phyloP scores from a whole-genome alignment of 2,329 filamentous ascomycete genomes.

The Arthrobotrys pseudoclavata region DNA sequence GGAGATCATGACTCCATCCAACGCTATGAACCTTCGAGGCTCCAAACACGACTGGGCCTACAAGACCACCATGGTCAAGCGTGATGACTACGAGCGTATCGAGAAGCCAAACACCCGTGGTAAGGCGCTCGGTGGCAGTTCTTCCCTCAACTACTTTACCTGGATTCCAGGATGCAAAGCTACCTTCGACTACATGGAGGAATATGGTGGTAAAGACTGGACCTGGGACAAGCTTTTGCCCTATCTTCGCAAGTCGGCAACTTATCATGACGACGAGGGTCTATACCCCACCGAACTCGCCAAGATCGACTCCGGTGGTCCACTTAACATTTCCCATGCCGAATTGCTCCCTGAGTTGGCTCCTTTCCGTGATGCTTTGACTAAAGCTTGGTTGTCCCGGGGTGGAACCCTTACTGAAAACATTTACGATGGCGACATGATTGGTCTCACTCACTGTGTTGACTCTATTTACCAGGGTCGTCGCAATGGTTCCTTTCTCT shows the following conservation, averaged over 20 bases:
- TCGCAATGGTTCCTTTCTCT: slow-evolving; percentile 71
- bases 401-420: slow-evolving; percentile 71
- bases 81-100: slow-evolving; percentile 73
- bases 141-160: slow-evolving; percentile 75
- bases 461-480: slow-evolving; percentile 73
- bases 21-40: slow-evolving; percentile 71
- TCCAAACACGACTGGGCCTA: slow-evolving; percentile 74
- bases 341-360: slow-evolving; percentile 64
- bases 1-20: slow-evolving; percentile 71
- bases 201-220: slow-evolving; percentile 70
- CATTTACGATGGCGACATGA: slow-evolving; percentile 72
- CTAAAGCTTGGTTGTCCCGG: slow-evolving; percentile 71
- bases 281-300: slow-evolving; percentile 50
- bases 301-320: slow-evolving; percentile 45
- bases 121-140: slow-evolving; percentile 73
- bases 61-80: slow-evolving; percentile 74
- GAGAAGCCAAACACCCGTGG: slow-evolving; percentile 74
- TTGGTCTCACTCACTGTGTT: slow-evolving; percentile 71
- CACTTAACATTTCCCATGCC: slow-evolving; percentile 63
- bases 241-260: slow-evolving; percentile 69
- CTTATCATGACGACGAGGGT: slow-evolving; percentile 71
- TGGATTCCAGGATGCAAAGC: slow-evolving; percentile 73
- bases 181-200: slow-evolving; percentile 62
- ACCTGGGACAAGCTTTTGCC: slow-evolving; percentile 69
- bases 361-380: slow-evolving; percentile 68